These are phyloP conservation scores for Mycothermus thermophilus DNA, from an alignment of 495 filamentous ascomycete species.

Conservation along the genomic window DNA sequence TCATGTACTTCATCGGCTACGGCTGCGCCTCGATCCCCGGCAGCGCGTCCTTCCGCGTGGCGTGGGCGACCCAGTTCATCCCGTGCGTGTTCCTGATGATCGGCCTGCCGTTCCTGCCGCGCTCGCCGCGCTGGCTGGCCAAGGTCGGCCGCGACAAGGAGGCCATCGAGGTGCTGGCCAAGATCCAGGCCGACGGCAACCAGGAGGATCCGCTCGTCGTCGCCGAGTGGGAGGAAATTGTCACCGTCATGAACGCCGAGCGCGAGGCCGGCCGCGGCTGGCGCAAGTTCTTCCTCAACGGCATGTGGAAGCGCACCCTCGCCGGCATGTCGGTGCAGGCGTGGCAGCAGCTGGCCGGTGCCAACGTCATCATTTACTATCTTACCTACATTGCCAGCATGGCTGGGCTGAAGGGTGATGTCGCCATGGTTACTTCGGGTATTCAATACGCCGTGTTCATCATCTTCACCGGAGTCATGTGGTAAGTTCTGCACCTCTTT, in stretches of 20 bases:
- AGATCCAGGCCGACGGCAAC: slow-evolving; percentile 54
- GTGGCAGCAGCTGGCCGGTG: slow-evolving; percentile 52
- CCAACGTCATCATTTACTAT: slow-evolving; percentile 59
- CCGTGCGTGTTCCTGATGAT: slow-evolving; percentile 49
- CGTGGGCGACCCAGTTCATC: slow-evolving; percentile 61
- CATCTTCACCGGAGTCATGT: slow-evolving; percentile 51
- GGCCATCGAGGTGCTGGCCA: slow-evolving; percentile 49
- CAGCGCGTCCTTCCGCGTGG: slow-evolving; percentile 51
- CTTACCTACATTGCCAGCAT: slow-evolving; percentile 61
- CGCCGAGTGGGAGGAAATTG: slow-evolving; percentile 61
- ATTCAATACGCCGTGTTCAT: slow-evolving; percentile 69
- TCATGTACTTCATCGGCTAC: slow-evolving; percentile 33
- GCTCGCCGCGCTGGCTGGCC: slow-evolving; percentile 61
- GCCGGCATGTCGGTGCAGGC: slow-evolving; percentile 54
- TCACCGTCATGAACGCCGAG: slow-evolving; percentile 43
- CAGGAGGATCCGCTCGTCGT: slow-evolving; percentile 52
- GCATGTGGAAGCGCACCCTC: slow-evolving; percentile 60
- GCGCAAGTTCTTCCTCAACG: slow-evolving; percentile 46
- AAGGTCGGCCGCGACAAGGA: slow-evolving; percentile 54
- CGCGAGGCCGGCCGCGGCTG: slow-evolving; percentile 38
- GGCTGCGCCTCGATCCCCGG: slow-evolving; percentile 47
- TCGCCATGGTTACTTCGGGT: slow-evolving; percentile 51
- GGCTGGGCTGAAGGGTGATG: slow-evolving; percentile 48
- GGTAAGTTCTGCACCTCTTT: slow-evolving; percentile 6
- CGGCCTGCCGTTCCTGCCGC: slow-evolving; percentile 55